Evolutionary conservation across 2,329 filamentous ascomycete genomes (phyloP).

Genomic region (Thelonectria olida): DNA sequence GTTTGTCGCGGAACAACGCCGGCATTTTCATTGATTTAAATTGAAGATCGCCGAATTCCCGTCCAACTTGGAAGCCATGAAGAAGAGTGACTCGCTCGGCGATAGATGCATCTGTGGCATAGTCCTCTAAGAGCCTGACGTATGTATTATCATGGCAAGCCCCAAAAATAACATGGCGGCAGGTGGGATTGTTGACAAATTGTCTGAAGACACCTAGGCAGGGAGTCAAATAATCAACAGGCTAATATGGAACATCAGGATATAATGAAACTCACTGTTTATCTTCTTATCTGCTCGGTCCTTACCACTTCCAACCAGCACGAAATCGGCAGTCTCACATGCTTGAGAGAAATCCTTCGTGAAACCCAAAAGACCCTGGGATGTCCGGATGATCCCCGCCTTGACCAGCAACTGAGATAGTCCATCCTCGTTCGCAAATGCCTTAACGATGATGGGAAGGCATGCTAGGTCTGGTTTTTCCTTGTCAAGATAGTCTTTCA

Average conservation of each 20-base stretch:
- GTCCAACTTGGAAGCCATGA: neutral
- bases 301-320: neutral
- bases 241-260: neutral
- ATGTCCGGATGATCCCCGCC: neutral
- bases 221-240: neutral
- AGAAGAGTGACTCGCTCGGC: neutral
- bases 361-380: neutral
- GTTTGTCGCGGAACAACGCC: neutral
- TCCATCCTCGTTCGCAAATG: neutral
- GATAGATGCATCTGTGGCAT: neutral
- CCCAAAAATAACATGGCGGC: neutral
- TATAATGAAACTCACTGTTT: neutral
- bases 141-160: slow-evolving; percentile 1
- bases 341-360: slow-evolving; percentile 1
- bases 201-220: slow-evolving; percentile 1
- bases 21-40: neutral
- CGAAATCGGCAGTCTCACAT: neutral
- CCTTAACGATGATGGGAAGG: neutral
- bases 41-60: neutral
- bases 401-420: neutral
- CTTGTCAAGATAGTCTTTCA: neutral
- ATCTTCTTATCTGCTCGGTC: neutral
- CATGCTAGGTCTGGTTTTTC: neutral
- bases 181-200: neutral
- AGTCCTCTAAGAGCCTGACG: neutral